These are phyloP conservation scores for Chrysosporium keratinophilum DNA, from an alignment of 2,329 filamentous ascomycete species.

Conservation along the genomic window DNA sequence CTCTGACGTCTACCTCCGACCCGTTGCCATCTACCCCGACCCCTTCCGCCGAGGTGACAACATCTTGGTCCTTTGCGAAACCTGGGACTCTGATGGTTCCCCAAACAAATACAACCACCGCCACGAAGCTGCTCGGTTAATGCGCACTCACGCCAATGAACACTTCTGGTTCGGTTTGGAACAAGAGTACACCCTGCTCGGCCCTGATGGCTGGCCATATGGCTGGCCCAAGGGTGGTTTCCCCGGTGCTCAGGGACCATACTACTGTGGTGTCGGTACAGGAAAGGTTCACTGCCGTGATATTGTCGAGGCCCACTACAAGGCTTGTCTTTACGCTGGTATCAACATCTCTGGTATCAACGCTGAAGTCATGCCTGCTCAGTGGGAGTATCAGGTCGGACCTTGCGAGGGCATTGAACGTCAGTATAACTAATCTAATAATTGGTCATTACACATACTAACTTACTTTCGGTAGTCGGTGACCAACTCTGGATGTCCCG, in stretches of 20 bases:
- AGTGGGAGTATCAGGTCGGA: slow-evolving; percentile 97
- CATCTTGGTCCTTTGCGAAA: slow-evolving; percentile 88
- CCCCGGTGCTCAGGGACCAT: slow-evolving; percentile 85
- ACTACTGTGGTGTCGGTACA: slow-evolving; percentile 96
- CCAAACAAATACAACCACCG: slow-evolving; percentile 99
- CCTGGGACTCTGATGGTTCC: slow-evolving; percentile 84
- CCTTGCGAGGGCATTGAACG: slow-evolving; percentile 77
- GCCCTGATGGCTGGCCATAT: slow-evolving; percentile 74
- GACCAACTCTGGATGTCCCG: slow-evolving; percentile 93
- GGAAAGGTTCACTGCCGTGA: slow-evolving; percentile 97
- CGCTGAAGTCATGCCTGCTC: slow-evolving; percentile 94
- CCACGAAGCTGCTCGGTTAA: slow-evolving; percentile 78
- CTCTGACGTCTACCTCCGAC: slow-evolving; percentile 94
- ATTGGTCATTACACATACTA: background rate
- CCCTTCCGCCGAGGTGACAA: slow-evolving; percentile 85
- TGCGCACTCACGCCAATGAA: slow-evolving; percentile 73
- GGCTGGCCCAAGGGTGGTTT: slow-evolving; percentile 83
- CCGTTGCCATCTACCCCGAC: slow-evolving; percentile 78
- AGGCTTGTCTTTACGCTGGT: slow-evolving; percentile 75
- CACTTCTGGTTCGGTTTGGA: slow-evolving; percentile 96
- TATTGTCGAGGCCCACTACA: slow-evolving; percentile 91
- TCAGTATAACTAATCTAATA: slow-evolving; percentile 36
- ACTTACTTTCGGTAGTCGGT: slow-evolving; percentile 52
- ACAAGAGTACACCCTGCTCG: slow-evolving; percentile 94
- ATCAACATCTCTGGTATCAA: slow-evolving; percentile 97